These are phyloP conservation scores for Penicillium sp. DNA, from an alignment of 2,329 filamentous ascomycete species.

Conservation along the genomic window DNA sequence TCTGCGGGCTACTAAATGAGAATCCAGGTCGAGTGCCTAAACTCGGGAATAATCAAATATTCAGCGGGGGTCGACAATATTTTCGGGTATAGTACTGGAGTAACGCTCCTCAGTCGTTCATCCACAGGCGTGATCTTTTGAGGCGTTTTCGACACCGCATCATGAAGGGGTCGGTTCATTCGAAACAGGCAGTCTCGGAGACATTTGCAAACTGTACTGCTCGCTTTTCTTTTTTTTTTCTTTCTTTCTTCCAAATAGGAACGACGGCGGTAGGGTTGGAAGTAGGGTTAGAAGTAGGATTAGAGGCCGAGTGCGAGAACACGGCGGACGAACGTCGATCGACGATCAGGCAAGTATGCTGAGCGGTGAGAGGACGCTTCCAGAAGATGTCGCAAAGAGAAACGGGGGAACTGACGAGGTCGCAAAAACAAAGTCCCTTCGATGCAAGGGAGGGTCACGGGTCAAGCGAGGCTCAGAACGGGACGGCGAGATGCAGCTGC, in stretches of 20 bases:
- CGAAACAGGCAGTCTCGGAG: not conserved
- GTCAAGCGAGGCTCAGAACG: constrained; percentile 4
- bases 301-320: not conserved
- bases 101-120: constrained; percentile 25
- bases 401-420: no score
- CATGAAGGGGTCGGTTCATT: constrained; percentile 24
- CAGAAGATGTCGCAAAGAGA: constrained; percentile 7
- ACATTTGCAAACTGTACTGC: not conserved
- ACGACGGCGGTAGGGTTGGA: no score
- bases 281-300: no score
- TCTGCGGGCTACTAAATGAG: constrained; percentile 9
- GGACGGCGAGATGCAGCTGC: constrained; percentile 11
- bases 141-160: constrained; percentile 45
- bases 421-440: not conserved
- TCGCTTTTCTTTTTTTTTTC: not conserved
- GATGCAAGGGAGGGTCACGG: constrained; percentile 12
- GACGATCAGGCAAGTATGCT: not conserved
- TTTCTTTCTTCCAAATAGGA: not conserved
- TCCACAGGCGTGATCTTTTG: constrained; percentile 38
- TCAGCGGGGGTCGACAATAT: constrained; percentile 11
- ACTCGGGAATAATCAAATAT: not conserved
- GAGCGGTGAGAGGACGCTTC: not conserved
- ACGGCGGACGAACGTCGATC: not conserved
- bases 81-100: constrained; percentile 16
- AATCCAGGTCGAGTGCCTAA: not conserved